phyloP scores from a whole-genome alignment of 176 grass and related monocot genomes.

The Raddia guianensis region DNA sequence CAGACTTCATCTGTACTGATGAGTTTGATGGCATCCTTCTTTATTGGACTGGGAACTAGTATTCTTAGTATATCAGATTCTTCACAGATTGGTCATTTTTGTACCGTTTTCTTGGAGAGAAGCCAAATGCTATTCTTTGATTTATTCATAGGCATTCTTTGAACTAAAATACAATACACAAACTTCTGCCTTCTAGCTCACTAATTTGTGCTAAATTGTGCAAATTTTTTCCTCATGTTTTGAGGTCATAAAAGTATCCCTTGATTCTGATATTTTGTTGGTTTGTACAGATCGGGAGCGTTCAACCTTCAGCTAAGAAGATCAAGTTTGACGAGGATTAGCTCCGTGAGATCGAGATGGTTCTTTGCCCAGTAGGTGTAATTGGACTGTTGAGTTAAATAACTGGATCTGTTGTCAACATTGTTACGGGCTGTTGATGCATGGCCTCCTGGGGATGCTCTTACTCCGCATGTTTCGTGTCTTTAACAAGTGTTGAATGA shows the following conservation, averaged over 20 bases:
- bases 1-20: not conserved
- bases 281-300: slow-evolving; percentile 37
- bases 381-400: not conserved
- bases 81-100: not conserved
- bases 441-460: too few relatives aligned
- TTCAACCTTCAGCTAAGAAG: slow-evolving; percentile 53
- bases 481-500: slow-evolving; percentile 26
- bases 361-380: not conserved
- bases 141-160: not conserved
- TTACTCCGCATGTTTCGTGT: not conserved
- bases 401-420: not conserved
- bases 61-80: not conserved
- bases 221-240: not conserved
- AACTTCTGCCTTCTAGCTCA: not conserved
- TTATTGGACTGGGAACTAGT: not conserved
- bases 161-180: not conserved
- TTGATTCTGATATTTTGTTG: slow-evolving; percentile 18
- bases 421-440: too few relatives aligned
- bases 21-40: not conserved
- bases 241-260: not conserved
- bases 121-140: not conserved
- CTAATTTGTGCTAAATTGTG: not conserved
- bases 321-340: slow-evolving; percentile 63
- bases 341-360: not conserved
- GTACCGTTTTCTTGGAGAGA: not conserved